Evolutionary conservation across 192 early-diverging fungal genomes (phyloP), one percentile per base, ranked within the genome.

Genomic region (Umbelopsis ramanniana): DNA sequence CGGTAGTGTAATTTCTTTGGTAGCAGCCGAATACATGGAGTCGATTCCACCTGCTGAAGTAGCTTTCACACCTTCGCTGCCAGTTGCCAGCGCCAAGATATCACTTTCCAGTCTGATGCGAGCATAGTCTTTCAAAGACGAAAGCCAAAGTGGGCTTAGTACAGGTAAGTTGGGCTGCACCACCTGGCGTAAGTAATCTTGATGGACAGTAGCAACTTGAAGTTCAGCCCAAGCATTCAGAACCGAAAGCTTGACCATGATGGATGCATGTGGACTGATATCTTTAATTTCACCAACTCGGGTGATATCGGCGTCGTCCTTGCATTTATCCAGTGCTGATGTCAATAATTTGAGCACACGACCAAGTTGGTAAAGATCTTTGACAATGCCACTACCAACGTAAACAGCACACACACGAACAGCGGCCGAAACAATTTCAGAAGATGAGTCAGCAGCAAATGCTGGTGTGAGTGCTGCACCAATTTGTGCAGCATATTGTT

Each of bases 401-500:
- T 94, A 96, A 8, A 90, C 89, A 0, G 93, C 93, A 68, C 90
- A 91, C 19, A 96, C 93, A 40, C 86, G 82, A 45, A 93, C 92
- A 38, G 93, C 95, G n/a, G 88, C 73, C 54, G 89, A 88, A 2
- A 89, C 83, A 26, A 95, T 85, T 60, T 94, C 89, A 22, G 93
- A 89, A 0, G 89, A 86, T 6, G 90, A 86, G 67, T 96, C 93
- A 0, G 86, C 75, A 6, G 86, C 84, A 70, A 96, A 95, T 8
- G 91, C 91, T 2, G 98, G 94, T 17, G 93, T 93, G 47, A 99
- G 84, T 3, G 97, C 95, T 2, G 97, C 91, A 33, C 87, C 90
- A 53, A 99, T 93, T 76, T 98, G 97, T 0, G 96, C 95, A 48
- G 96, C 93, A 79, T 97, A 98, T 68, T 98, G 95, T 68, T 91